These are phyloP conservation scores for Aspergillus latus DNA, from an alignment of 2,329 filamentous ascomycete genomes.

Conservation along the genomic window DNA sequence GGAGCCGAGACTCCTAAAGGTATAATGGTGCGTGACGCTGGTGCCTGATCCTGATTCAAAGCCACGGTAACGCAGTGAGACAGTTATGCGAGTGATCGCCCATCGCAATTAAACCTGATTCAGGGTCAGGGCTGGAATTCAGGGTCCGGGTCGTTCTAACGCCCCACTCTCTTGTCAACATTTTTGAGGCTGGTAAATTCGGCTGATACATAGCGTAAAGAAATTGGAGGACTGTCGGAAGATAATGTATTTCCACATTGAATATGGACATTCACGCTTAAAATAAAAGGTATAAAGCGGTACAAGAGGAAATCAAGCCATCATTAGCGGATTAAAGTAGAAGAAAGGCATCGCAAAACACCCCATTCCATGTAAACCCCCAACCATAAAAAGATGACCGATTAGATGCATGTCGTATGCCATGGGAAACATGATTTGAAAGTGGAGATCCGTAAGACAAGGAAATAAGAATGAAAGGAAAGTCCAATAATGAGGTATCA, in stretches of 20 bases:
- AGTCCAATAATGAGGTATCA: conserved; percentile 8
- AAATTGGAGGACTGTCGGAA: not conserved
- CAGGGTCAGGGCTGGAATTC: not conserved
- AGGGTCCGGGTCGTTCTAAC: not conserved
- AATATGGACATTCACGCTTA: not conserved
- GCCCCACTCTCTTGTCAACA: not conserved
- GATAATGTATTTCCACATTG: not conserved
- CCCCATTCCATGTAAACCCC: conserved; percentile 18
- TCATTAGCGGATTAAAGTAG: conserved; percentile 16
- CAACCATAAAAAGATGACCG: conserved; percentile 17
- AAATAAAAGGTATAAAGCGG: not conserved
- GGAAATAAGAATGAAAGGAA: not conserved
- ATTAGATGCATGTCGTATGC: conserved; percentile 17
- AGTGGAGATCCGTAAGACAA: conserved; percentile 1
- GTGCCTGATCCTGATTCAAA: not conserved
- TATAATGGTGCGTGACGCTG: not conserved
- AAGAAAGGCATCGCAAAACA: conserved; percentile 14
- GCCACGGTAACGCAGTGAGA: not conserved
- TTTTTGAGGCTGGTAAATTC: not conserved
- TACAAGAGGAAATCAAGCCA: conserved; percentile 1
- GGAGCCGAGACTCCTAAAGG: not conserved
- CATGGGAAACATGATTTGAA: conserved; percentile 5
- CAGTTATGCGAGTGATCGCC: not conserved
- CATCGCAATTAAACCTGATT: conserved; percentile 10
- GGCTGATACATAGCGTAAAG: not conserved